Base-by-base conservation (phyloP, 495 filamentous ascomycete species). In the Bryoglossum gracile region DNA sequence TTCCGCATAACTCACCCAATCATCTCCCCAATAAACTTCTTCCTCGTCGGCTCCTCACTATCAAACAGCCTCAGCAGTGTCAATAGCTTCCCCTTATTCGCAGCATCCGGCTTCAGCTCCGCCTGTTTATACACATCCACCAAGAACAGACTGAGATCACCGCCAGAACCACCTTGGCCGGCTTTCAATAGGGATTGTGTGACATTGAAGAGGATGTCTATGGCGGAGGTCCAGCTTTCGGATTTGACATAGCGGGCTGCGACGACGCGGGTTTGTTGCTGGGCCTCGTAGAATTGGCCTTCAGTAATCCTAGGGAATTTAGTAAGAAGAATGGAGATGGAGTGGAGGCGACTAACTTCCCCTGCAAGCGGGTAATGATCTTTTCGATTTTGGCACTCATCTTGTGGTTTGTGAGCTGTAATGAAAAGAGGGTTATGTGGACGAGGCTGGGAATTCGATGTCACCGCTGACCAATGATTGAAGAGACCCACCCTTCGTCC, bases 201-300 rank as follows among this genome's bases (percentile, higher is more conserved):
- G 54, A 94, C 92, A 47, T 79, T 82, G 63, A 80, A 83, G 46
- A 99, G 71, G 54, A 97, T 82, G 50, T 94, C 86, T 61, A 89
- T 80, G 14, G 92, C 94, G 3, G 87, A 81, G 61, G 74, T 65
- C 70, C 82, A 95, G 76, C 92, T 89, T 33, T 73, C 68, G 21
- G 81, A 72, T 66, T 96, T 96, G 57, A 87, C 77, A 65, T 99
- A 95, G 23, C 92, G 88, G 39, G 86, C 84, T 26, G 89, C 87
- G 55, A 97, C 88, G 24, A 94, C 87, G 28, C 92, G 86, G 48
- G 95, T 83, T 71, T 98, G 94, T 65, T 98, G 92, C 65, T 94
- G 89, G 44, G 92, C 92, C 76, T 98, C 92, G 70, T 98, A 98
- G 72, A 80, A 95, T 58, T 87, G 79, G 51, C 92, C 94, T 67